These are phyloP conservation scores for Aspergillus japonicus DNA, from an alignment of 2,329 filamentous ascomycete species.

Conservation along the genomic window DNA sequence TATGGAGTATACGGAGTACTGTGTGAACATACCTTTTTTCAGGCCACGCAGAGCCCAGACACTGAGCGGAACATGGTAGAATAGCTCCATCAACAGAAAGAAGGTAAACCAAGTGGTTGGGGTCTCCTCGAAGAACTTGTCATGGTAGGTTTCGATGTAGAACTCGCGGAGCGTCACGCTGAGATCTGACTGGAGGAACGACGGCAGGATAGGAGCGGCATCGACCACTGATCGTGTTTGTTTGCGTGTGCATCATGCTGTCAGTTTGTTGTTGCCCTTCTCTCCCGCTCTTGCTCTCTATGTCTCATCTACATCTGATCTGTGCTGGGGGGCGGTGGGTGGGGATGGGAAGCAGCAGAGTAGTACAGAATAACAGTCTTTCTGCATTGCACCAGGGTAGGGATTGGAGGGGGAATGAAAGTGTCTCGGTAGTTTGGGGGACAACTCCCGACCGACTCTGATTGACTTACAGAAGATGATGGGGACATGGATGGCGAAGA, in stretches of 20 bases:
- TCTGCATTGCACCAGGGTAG: background rate
- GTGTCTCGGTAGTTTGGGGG: background rate
- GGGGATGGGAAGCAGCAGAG: background rate
- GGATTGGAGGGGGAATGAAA: background rate
- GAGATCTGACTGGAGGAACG: constrained; percentile 49
- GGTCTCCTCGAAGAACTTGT: constrained; percentile 61
- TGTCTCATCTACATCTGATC: background rate
- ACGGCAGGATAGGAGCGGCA: constrained; percentile 59
- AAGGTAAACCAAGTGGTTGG: constrained; percentile 58
- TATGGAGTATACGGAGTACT: background rate
- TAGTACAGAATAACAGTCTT: background rate
- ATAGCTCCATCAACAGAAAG: constrained; percentile 58
- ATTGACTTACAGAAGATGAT: constrained; percentile 56
- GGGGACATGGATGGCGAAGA: constrained; percentile 62
- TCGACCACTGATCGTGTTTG: constrained; percentile 54
- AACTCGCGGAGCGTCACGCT: constrained; percentile 53
- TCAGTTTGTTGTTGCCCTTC: background rate
- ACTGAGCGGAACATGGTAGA: constrained; percentile 62
- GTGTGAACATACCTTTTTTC: constrained; percentile 43
- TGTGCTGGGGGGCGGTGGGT: background rate
- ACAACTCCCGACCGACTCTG: constrained; percentile 2
- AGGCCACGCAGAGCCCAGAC: constrained; percentile 60
- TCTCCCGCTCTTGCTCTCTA: background rate
- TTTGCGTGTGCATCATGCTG: background rate
- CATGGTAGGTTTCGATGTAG: constrained; percentile 61